These are phyloP conservation scores for Didymella glomerata DNA, from an alignment of 2,329 filamentous ascomycete genomes.

Conservation along the genomic window DNA sequence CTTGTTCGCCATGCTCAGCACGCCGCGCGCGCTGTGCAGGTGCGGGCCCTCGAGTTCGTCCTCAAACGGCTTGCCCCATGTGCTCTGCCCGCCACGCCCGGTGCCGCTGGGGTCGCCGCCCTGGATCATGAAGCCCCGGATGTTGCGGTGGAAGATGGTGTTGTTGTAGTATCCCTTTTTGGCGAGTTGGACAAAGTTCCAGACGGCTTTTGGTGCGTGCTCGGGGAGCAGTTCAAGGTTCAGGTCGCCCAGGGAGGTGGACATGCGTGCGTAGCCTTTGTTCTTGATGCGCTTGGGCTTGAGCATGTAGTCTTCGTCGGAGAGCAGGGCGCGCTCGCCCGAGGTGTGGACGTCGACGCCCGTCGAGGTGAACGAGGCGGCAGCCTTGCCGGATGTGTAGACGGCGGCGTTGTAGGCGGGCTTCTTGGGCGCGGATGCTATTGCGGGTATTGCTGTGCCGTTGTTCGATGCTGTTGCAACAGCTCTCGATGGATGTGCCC, in stretches of 20 bases:
- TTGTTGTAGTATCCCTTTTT: constrained; percentile 90
- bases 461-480: constrained; percentile 34
- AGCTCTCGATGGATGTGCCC: constrained; percentile 29
- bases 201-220: constrained; percentile 89
- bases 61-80: constrained; percentile 93
- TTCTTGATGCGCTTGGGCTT: constrained; percentile 86
- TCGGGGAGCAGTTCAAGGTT: constrained; percentile 92
- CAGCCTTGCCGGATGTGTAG: constrained; percentile 89
- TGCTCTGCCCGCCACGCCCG: constrained; percentile 85
- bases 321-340: constrained; percentile 82
- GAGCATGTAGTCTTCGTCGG: constrained; percentile 96
- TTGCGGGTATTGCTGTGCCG: constrained; percentile 37
- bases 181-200: constrained; percentile 91
- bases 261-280: constrained; percentile 90
- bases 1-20: constrained; percentile 96
- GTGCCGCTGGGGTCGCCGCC: constrained; percentile 94
- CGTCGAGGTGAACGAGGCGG: constrained; percentile 94
- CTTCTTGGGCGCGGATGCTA: constrained; percentile 45
- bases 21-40: constrained; percentile 81
- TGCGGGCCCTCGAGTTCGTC: constrained; percentile 92
- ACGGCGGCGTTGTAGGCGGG: constrained; percentile 78
- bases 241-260: constrained; percentile 83
- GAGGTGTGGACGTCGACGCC: constrained; percentile 92
- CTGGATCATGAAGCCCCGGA: constrained; percentile 97
- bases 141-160: constrained; percentile 90